Percentiles rank a stretch among this genome's conserved stretches.
These are phyloP conservation scores for Plasmodium blacklocki DNA, from an alignment of 169 alveolate genomes.

Conservation along the genomic window DNA sequence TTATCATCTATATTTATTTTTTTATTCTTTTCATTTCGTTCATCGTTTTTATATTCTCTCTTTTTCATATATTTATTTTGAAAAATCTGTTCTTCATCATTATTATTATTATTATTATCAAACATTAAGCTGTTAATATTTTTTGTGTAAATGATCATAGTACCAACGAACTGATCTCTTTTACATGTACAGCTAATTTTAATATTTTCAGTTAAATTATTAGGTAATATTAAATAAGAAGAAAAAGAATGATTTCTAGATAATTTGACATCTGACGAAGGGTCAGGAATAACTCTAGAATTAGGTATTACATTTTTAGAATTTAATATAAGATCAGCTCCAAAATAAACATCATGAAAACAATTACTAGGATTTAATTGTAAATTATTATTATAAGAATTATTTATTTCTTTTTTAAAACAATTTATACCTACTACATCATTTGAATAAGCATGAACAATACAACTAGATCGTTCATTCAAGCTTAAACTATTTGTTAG, in stretches of 20 bases:
- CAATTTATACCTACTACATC: constrained; percentile 65
- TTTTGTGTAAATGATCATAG: constrained; percentile 33
- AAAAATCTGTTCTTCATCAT: not conserved
- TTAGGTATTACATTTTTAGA: constrained; percentile 59
- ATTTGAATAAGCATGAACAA: constrained; percentile 43
- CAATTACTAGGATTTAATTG: constrained; percentile 39
- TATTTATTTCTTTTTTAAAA: constrained; percentile 29
- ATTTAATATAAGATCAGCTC: constrained; percentile 11
- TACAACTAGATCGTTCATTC: constrained; percentile 23
- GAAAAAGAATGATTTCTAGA: constrained; percentile 41
- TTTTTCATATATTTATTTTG: not conserved
- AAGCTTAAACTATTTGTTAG: constrained; percentile 8
- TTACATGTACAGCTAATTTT: constrained; percentile 42
- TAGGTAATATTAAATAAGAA: constrained; percentile 43
- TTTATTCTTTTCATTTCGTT: not conserved
- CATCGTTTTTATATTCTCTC: not conserved
- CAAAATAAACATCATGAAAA: constrained; percentile 54
- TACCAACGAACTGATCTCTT: constrained; percentile 18
- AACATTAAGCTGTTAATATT: constrained; percentile 6
- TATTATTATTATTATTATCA: not conserved
- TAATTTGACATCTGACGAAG: constrained; percentile 25
- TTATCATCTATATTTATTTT: not conserved
- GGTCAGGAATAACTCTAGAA: constrained; percentile 69
- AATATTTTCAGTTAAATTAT: constrained; percentile 16
- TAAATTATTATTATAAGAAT: constrained; percentile 13